Percentiles rank a stretch among this genome's conserved stretches.
phyloP scores from a whole-genome alignment of 2,329 filamentous ascomycete species.

The Trichophyton mentagrophytes region DNA sequence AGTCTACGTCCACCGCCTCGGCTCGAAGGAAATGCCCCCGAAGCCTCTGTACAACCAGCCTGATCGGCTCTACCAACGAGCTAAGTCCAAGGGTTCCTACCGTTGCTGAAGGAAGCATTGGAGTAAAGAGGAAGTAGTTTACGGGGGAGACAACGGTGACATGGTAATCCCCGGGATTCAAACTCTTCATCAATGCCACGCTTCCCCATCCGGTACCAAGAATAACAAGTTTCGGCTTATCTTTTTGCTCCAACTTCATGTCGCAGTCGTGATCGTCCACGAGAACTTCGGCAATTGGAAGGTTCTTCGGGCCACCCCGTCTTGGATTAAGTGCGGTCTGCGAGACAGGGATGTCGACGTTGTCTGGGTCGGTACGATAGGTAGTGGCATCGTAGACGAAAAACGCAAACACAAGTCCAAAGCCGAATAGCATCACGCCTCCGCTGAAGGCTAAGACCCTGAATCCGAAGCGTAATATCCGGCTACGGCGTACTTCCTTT shows the following conservation, averaged over 20 bases:
- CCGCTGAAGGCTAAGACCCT: constrained; percentile 60
- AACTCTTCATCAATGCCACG: constrained; percentile 76
- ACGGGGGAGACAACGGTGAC: constrained; percentile 88
- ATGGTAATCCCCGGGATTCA: constrained; percentile 86
- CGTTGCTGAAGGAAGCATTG: constrained; percentile 93
- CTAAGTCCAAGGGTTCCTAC: constrained; percentile 87
- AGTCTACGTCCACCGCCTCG: constrained; percentile 76
- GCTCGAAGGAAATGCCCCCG: constrained; percentile 84
- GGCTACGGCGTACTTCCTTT: neutral
- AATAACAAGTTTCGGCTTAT: constrained; percentile 87
- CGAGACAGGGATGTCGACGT: constrained; percentile 68
- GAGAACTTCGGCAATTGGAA: constrained; percentile 77
- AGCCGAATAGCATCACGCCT: constrained; percentile 58
- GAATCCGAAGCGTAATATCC: constrained; percentile 31
- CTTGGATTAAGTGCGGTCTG: constrained; percentile 68
- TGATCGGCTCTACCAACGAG: constrained; percentile 84
- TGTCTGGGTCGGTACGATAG: constrained; percentile 58
- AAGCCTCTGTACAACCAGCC: constrained; percentile 64
- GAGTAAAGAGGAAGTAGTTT: constrained; percentile 96
- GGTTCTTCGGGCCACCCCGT: constrained; percentile 81
- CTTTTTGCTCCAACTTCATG: constrained; percentile 56
- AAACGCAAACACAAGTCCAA: constrained; percentile 61
- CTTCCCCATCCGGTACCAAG: constrained; percentile 92
- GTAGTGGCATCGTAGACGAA: constrained; percentile 91
- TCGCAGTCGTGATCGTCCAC: constrained; percentile 79